These are phyloP conservation scores for Colletotrichum chlorophyti DNA, from an alignment of 2,329 filamentous ascomycete genomes.

Conservation along the genomic window DNA sequence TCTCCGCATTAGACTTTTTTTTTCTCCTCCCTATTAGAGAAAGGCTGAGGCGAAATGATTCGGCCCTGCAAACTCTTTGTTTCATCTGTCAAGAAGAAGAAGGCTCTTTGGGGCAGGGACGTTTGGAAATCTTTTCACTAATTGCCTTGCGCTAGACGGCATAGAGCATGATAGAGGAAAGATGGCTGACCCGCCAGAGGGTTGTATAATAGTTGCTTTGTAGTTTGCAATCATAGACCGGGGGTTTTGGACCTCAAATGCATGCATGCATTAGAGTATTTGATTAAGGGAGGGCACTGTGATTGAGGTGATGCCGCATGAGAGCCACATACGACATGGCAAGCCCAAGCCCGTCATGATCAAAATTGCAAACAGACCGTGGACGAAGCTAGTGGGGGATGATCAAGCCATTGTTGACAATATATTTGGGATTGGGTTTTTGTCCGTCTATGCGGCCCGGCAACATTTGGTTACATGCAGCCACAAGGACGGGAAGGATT, in stretches of 20 bases:
- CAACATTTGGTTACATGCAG: neutral
- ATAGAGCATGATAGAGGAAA: slow-evolving; percentile 32
- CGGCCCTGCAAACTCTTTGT: slow-evolving; percentile 22
- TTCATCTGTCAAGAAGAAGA: slow-evolving; percentile 21
- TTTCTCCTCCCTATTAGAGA: slow-evolving; percentile 12
- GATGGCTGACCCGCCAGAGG: slow-evolving; percentile 31
- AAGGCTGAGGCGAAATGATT: slow-evolving; percentile 18
- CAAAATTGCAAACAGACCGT: neutral
- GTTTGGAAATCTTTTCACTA: slow-evolving; percentile 27
- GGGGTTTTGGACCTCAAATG: slow-evolving; percentile 47
- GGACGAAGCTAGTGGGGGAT: too few relatives aligned
- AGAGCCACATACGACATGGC: neutral
- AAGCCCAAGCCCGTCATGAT: neutral
- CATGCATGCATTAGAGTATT: too few relatives aligned
- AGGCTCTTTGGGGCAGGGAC: slow-evolving; percentile 22
- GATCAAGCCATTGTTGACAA: too few relatives aligned
- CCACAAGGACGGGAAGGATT: neutral
- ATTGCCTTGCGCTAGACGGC: slow-evolving; percentile 32
- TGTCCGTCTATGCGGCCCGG: slow-evolving; percentile 10
- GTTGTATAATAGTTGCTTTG: slow-evolving; percentile 41
- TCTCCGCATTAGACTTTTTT: slow-evolving; percentile 3
- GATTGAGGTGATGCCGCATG: too few relatives aligned
- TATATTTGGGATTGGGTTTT: slow-evolving; percentile 11
- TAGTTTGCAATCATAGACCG: slow-evolving; percentile 33
- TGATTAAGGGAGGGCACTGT: too few relatives aligned